These are phyloP conservation scores for Lentinula detonsa DNA, from an alignment of 768 basidiomycete species.

Conservation along the genomic window DNA sequence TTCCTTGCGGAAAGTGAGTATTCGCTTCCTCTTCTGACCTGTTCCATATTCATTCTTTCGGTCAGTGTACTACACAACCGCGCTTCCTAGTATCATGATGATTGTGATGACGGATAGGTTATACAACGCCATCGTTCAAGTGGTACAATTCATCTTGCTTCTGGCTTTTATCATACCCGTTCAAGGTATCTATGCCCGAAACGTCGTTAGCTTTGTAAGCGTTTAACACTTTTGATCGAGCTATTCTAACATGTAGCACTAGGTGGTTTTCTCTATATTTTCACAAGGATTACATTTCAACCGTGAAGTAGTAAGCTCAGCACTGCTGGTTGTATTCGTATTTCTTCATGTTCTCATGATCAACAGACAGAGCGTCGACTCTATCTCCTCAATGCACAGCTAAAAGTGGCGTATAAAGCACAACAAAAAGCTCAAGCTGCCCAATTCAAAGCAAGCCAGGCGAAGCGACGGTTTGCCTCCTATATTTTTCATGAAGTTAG, in stretches of 20 bases:
- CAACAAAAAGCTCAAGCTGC: slow-evolving; percentile 32
- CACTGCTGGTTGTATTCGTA: background rate
- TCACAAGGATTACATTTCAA: slow-evolving; percentile 18
- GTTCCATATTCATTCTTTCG: background rate
- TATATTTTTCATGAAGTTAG: slow-evolving; percentile 46
- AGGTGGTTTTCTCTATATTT: slow-evolving; percentile 17
- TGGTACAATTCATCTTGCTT: slow-evolving; percentile 15
- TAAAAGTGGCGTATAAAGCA: slow-evolving; percentile 12
- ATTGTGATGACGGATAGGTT: slow-evolving; percentile 16
- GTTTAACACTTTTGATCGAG: slow-evolving; percentile 24
- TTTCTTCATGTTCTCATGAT: background rate
- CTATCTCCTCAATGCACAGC: slow-evolving; percentile 29
- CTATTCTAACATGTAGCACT: slow-evolving; percentile 9
- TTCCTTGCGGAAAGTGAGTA: slow-evolving; percentile 18
- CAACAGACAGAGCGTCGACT: slow-evolving; percentile 25
- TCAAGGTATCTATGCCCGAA: slow-evolving; percentile 17
- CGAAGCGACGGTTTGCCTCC: slow-evolving; percentile 34
- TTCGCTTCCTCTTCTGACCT: background rate
- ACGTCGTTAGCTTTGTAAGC: slow-evolving; percentile 21
- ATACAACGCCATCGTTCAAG: slow-evolving; percentile 16
- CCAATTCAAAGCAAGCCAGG: slow-evolving; percentile 23
- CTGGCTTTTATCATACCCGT: slow-evolving; percentile 14
- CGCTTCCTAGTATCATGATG: slow-evolving; percentile 17
- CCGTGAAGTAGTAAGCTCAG: slow-evolving; percentile 16
- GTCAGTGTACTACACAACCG: slow-evolving; percentile 19